These are phyloP conservation scores for Sugiyamaella grinbergsii DNA, from an alignment of 1,139 yeast genomes.

Conservation along the genomic window DNA sequence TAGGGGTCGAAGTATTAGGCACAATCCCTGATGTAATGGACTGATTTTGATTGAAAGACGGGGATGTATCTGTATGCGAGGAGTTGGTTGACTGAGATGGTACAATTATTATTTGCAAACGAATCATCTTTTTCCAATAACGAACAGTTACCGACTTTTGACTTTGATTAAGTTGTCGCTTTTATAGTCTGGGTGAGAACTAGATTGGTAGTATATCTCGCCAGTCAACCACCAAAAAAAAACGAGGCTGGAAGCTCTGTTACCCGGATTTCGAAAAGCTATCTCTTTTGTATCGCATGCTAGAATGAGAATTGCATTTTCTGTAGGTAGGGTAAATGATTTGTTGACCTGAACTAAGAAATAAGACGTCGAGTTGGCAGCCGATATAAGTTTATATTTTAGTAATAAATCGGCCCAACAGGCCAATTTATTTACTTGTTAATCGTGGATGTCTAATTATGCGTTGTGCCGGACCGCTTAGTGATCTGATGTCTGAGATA, in stretches of 20 bases:
- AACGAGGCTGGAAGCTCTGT: background rate
- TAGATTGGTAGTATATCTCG: too few species aligned
- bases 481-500: too few species aligned
- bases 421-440: too few species aligned
- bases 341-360: too few species aligned
- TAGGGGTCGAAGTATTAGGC: slow-evolving; percentile 8
- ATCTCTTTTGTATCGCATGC: too few species aligned
- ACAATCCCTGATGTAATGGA: background rate
- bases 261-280: background rate
- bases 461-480: too few species aligned
- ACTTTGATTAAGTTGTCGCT: background rate
- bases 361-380: too few species aligned
- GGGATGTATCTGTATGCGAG: background rate
- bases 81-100: slow-evolving; percentile 2
- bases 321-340: background rate
- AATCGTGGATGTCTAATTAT: too few species aligned
- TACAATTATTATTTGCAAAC: slow-evolving; percentile 2
- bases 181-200: too few species aligned
- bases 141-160: background rate
- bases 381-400: too few species aligned
- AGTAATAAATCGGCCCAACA: too few species aligned
- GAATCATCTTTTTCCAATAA: slow-evolving; percentile 7
- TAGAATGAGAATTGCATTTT: background rate
- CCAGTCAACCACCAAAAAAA: background rate
- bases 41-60: background rate